Conservation (phyloP, 116 monocot species). For the Iris pallida region DNA sequence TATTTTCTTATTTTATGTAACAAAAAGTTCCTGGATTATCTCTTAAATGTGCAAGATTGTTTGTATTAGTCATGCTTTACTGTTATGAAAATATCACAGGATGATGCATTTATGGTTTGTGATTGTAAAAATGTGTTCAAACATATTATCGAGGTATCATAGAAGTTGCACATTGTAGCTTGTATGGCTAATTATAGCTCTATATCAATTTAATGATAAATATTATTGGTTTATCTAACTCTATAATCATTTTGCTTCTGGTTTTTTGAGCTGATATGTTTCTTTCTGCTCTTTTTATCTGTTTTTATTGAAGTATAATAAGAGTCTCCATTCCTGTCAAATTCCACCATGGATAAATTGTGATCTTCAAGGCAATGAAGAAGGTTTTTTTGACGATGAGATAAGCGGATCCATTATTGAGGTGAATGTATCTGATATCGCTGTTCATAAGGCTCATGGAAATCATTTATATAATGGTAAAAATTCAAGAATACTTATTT, state of each 20-base stretch:
- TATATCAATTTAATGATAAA: not conserved
- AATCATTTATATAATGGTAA: conserved; percentile 36
- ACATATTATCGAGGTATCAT: not conserved
- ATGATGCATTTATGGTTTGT: not conserved
- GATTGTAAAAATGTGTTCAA: not conserved
- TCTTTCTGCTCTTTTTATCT: conserved; percentile 1
- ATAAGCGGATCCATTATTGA: conserved; percentile 12
- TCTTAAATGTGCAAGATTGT: not conserved
- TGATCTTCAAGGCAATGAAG: conserved; percentile 52
- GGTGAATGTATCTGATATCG: conserved; percentile 16
- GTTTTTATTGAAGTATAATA: conserved; percentile 52
- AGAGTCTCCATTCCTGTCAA: conserved; percentile 34
- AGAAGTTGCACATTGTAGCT: not conserved
- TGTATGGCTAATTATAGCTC: not conserved
- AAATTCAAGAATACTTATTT: not conserved
- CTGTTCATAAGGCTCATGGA: conserved; percentile 13
- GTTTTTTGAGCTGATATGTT: not conserved
- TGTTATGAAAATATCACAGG: not conserved
- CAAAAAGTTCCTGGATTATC: not conserved
- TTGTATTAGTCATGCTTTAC: not conserved
- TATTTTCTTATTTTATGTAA: not conserved
- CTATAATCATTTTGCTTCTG: not conserved
- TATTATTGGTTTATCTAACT: not conserved
- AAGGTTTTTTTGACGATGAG: conserved; percentile 26
- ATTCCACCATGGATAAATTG: conserved; percentile 71